phyloP scores from a whole-genome alignment of 805 yeast genomes.

The Debaryomyces prosopidis region DNA sequence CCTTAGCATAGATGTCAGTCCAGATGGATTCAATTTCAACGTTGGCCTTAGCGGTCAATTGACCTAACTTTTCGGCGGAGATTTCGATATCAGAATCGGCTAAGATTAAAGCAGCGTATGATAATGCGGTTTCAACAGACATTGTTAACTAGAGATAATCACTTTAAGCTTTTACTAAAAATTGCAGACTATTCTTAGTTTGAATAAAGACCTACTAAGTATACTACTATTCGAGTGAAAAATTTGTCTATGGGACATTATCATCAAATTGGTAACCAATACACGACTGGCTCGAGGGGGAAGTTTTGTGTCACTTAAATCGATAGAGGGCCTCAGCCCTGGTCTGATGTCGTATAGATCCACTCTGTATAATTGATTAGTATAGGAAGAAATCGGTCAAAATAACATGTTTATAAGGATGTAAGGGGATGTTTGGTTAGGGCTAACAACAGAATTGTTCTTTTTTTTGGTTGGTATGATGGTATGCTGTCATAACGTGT shows the following conservation, averaged over 20 bases:
- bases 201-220: slow-evolving; percentile 4
- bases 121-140: slow-evolving; percentile 50
- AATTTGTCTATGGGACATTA: neutral
- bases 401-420: too few species aligned
- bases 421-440: too few species aligned
- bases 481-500: too few species aligned
- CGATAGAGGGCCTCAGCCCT: neutral
- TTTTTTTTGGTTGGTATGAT: too few species aligned
- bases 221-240: neutral
- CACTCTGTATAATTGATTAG: too few species aligned
- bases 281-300: neutral
- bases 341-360: too few species aligned
- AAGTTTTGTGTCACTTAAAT: neutral
- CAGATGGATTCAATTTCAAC: slow-evolving; percentile 47
- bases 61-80: slow-evolving; percentile 44
- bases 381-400: too few species aligned
- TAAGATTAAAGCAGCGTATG: slow-evolving; percentile 52
- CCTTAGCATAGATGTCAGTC: slow-evolving; percentile 50
- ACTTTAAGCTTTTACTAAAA: slow-evolving; percentile 39
- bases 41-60: slow-evolving; percentile 43
- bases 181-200: slow-evolving; percentile 52
- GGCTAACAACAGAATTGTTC: too few species aligned
- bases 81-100: slow-evolving; percentile 50
- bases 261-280: neutral
- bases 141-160: slow-evolving; percentile 50